A percentile compares a stretch with the other conserved stretches of the same genome.
These are phyloP conservation scores for Rickenella mellea DNA, from an alignment of 768 basidiomycete genomes.

Conservation along the genomic window DNA sequence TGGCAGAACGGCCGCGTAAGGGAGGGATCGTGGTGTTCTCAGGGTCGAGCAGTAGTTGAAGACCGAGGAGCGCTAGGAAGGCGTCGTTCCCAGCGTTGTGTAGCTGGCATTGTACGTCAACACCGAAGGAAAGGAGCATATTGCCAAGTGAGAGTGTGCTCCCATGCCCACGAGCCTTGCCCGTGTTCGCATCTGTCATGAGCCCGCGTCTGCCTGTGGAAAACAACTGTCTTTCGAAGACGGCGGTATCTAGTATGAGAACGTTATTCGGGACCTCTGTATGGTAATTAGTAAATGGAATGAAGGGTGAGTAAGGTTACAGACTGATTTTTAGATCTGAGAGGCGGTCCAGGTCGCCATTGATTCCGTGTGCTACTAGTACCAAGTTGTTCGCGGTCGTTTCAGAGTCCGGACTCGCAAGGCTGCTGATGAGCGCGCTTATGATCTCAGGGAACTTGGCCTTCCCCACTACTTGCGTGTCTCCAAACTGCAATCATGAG, in stretches of 20 bases:
- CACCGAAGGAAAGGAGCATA: constrained; percentile 50
- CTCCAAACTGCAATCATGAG: constrained; percentile 49
- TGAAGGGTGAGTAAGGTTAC: constrained; percentile 15
- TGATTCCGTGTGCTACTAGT: constrained; percentile 54
- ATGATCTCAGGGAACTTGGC: constrained; percentile 62
- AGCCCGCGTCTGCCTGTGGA: constrained; percentile 41
- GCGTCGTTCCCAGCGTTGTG: constrained; percentile 82
- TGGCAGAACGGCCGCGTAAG: not conserved
- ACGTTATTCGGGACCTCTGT: constrained; percentile 69
- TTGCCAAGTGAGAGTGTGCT: constrained; percentile 54
- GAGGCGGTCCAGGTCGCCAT: constrained; percentile 47
- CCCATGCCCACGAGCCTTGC: constrained; percentile 38
- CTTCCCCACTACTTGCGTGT: constrained; percentile 62
- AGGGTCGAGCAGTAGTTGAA: constrained; percentile 64
- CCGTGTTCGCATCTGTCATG: constrained; percentile 54
- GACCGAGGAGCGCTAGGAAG: constrained; percentile 53
- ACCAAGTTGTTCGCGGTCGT: constrained; percentile 60
- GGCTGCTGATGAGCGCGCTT: constrained; percentile 65
- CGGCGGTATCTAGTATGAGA: constrained; percentile 54
- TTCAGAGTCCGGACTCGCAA: constrained; percentile 71
- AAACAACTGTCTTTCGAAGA: constrained; percentile 57
- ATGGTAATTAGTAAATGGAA: not conserved
- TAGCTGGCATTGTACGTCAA: constrained; percentile 31
- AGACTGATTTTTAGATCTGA: constrained; percentile 77
- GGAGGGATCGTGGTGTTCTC: constrained; percentile 27